phyloP scores from a whole-genome alignment of 2,329 filamentous ascomycete genomes.

The Pseudovirgaria hyperparasitica region DNA sequence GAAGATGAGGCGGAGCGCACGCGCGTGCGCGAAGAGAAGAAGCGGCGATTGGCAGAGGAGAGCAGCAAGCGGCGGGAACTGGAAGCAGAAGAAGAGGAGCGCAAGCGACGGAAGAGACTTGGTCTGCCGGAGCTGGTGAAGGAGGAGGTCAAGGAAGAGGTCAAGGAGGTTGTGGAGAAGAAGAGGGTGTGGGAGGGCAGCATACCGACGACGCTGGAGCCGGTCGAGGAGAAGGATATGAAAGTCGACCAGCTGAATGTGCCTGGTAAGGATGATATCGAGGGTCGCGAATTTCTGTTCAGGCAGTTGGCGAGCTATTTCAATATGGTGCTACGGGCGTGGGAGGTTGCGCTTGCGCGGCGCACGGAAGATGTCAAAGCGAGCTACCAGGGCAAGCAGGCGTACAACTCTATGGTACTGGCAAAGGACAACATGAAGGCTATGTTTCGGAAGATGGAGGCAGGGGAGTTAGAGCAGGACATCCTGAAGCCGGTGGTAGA shows the following conservation, averaged over 20 bases:
- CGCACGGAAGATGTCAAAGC: slow-evolving; percentile 47
- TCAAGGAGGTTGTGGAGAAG: slow-evolving; percentile 55
- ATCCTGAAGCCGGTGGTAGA: slow-evolving; percentile 75
- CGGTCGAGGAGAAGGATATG: slow-evolving; percentile 80
- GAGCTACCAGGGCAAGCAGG: slow-evolving; percentile 68
- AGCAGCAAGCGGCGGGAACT: slow-evolving; percentile 57
- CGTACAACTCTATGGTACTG: slow-evolving; percentile 73
- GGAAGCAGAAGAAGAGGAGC: slow-evolving; percentile 61
- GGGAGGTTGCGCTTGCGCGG: slow-evolving; percentile 61
- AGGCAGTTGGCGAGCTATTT: slow-evolving; percentile 91
- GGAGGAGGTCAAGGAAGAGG: slow-evolving; percentile 50
- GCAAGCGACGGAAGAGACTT: slow-evolving; percentile 57
- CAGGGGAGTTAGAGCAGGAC: slow-evolving; percentile 62
- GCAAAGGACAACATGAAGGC: slow-evolving; percentile 80
- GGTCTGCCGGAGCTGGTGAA: slow-evolving; percentile 61
- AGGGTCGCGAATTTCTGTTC: slow-evolving; percentile 60
- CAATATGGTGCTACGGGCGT: slow-evolving; percentile 85
- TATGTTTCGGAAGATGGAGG: slow-evolving; percentile 81
- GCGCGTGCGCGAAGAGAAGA: slow-evolving; percentile 67
- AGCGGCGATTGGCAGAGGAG: slow-evolving; percentile 67
- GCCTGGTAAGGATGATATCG: slow-evolving; percentile 48
- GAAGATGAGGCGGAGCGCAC: slow-evolving; percentile 67
- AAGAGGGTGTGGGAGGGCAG: slow-evolving; percentile 64
- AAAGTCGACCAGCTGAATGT: slow-evolving; percentile 53
- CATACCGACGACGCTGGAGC: slow-evolving; percentile 71